Base-by-base conservation (phyloP, 75 land plant species). In the Picea sitchensis region DNA sequence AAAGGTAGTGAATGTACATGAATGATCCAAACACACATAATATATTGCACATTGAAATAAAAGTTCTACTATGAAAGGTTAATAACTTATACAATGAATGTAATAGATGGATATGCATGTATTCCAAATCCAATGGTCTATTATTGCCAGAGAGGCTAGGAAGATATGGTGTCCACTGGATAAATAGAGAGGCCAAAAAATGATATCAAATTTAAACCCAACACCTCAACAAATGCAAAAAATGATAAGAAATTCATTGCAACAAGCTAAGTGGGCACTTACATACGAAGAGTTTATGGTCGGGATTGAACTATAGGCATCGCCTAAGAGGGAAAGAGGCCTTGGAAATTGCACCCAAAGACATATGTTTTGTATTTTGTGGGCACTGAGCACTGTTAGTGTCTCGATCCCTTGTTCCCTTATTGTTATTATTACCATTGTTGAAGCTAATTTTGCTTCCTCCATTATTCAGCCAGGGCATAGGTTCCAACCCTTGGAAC, bases 251-350 rank as follows among this genome's bases (percentile, higher is more conserved):
- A 26, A 26, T 26, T 26, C 26, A 26, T 26, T 26, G 26, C 26
- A 26, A 26, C 26, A 20, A 14, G 6, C 0, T 34, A 0, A 72
- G 17, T 11, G 38, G 11, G 3, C 18, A 76, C 90, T 83, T 76
- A 94, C 95, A 92, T 3, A 88, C 89, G 73, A 94, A 88, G 65
- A 92, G 88, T 82, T 92, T 92, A 17, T 77, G 85, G 63, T 90
- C 76, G 51, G 97, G 97, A 79, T 91, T 93, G 32, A 94, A 91
- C 14, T 85, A 82, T 30, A 94, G 88, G 3, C 95, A 85, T 2
- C 90, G 64, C 21, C 88, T 68, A 21, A 85, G 79, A 4, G 89
- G 86, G 18, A 91, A 83, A 14, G 93, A 65, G 9, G 95, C 90
- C 61, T 83, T 85, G 4, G 97, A 91, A 31, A 91, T 76, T 5